Percentiles rank a stretch among this genome's conserved stretches.
phyloP scores from a whole-genome alignment of 2,329 filamentous ascomycete species.

The Blastomyces gilchristii region DNA sequence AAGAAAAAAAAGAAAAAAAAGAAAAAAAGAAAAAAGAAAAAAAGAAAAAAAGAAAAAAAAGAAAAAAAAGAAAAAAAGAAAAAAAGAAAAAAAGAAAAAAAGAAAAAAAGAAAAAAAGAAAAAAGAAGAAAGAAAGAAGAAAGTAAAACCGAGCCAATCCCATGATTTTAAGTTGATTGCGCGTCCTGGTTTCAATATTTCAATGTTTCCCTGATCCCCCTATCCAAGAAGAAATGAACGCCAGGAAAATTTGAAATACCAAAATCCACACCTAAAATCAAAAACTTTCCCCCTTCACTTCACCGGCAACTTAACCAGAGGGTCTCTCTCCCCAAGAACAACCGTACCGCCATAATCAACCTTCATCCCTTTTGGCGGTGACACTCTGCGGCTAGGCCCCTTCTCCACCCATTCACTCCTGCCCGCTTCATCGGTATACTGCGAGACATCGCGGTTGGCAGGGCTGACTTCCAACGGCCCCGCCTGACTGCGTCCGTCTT shows the following conservation, averaged over 20 bases:
- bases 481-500: conserved; percentile 31
- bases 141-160: too few species aligned
- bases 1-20: not conserved
- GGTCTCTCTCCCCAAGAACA: conserved; percentile 25
- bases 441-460: conserved; percentile 49
- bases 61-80: not conserved
- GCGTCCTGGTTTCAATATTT: not conserved
- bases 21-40: not conserved
- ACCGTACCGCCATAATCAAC: conserved; percentile 14
- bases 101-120: not conserved
- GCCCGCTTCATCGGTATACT: conserved; percentile 40
- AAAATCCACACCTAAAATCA: not conserved
- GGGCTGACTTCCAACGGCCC: conserved; percentile 52
- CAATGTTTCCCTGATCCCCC: not conserved
- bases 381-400: conserved; percentile 31
- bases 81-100: not conserved
- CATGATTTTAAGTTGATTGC: not conserved
- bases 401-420: conserved; percentile 32
- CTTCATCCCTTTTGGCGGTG: conserved; percentile 27
- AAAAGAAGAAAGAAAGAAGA: not conserved
- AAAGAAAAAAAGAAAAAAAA: not conserved
- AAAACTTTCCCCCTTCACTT: not conserved
- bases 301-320: not conserved
- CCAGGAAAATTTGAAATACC: not conserved
- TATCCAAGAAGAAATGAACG: not conserved